Conservation (phyloP, 257 asterid genomes). For the Striga asiatica region DNA sequence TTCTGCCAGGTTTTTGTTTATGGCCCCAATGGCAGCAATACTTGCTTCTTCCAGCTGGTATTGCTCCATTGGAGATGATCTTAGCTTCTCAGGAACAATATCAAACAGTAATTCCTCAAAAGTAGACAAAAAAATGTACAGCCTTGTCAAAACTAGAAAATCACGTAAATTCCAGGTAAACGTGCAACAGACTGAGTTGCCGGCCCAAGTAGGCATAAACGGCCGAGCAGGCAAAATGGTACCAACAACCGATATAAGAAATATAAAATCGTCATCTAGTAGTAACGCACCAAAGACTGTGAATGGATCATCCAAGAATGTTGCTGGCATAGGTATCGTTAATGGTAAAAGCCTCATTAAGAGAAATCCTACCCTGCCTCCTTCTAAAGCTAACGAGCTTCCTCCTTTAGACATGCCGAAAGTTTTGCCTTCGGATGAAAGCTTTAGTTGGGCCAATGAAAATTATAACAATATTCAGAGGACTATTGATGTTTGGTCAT, state of each 20-base stretch:
- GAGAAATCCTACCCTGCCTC: too few relatives aligned
- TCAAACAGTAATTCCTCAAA: too few relatives aligned
- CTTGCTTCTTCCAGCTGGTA: constrained; percentile 61
- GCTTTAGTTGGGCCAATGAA: constrained; percentile 93
- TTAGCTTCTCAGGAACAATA: constrained; percentile 39
- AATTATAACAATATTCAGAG: constrained; percentile 78
- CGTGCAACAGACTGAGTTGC: constrained; percentile 51
- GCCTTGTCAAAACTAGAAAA: constrained; percentile 19
- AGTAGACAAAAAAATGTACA: constrained; percentile 16
- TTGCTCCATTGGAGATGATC: constrained; percentile 45
- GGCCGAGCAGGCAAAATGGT: constrained; percentile 66
- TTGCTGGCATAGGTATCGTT: too few relatives aligned
- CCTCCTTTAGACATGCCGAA: constrained; percentile 60
- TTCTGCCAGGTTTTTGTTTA: constrained; percentile 22
- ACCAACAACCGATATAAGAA: constrained; percentile 49
- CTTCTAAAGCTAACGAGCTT: constrained; percentile 29
- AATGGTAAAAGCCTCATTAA: constrained; percentile 44
- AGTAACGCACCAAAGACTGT: constrained; percentile 20
- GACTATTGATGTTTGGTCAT: constrained; percentile 83
- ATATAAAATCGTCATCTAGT: constrained; percentile 22
- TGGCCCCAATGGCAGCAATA: constrained; percentile 43
- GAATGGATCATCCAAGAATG: constrained; percentile 37
- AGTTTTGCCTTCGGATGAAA: constrained; percentile 88
- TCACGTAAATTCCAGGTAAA: constrained; percentile 21
- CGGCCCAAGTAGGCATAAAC: constrained; percentile 33